phyloP scores from a whole-genome alignment of 1,284 basidiomycete genomes.

The Ganoderma sinense region DNA sequence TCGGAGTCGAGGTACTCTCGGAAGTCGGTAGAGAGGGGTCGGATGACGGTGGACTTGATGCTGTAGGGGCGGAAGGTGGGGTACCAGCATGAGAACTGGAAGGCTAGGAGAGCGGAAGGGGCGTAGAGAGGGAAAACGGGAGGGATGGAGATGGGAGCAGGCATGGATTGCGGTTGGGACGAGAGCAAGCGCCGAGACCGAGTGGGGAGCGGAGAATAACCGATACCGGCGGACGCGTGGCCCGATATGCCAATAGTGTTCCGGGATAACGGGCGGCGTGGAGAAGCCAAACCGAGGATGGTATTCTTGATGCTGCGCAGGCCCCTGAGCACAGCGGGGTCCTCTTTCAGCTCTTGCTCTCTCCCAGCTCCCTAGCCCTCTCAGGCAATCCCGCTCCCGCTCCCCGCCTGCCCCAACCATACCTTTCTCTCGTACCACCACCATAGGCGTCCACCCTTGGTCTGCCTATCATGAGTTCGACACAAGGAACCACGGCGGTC shows the following conservation, averaged over 20 bases:
- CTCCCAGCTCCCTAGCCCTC: not conserved
- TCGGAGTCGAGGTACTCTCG: conserved; percentile 80
- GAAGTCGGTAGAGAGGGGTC: conserved; percentile 73
- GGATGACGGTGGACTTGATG: conserved; percentile 83
- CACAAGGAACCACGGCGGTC: not conserved
- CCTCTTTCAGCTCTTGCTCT: not conserved
- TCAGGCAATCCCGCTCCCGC: not conserved
- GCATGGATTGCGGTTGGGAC: conserved; percentile 31
- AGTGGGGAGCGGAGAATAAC: too few species aligned
- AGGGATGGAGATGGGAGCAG: conserved; percentile 34
- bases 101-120: conserved; percentile 66
- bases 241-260: not conserved
- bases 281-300: not conserved
- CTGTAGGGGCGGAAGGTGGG: conserved; percentile 73
- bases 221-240: not conserved
- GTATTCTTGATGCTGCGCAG: not conserved
- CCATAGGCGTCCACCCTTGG: not conserved
- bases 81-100: conserved; percentile 93
- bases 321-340: not conserved
- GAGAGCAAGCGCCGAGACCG: not conserved
- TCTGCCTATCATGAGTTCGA: conserved; percentile 9
- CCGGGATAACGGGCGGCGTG: not conserved
- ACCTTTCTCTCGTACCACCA: not conserved
- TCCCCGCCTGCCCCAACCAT: not conserved
- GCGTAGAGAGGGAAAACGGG: conserved; percentile 61